Conservation (phyloP, 1,284 basidiomycete species). For the Sanghuangporus sanghuang region DNA sequence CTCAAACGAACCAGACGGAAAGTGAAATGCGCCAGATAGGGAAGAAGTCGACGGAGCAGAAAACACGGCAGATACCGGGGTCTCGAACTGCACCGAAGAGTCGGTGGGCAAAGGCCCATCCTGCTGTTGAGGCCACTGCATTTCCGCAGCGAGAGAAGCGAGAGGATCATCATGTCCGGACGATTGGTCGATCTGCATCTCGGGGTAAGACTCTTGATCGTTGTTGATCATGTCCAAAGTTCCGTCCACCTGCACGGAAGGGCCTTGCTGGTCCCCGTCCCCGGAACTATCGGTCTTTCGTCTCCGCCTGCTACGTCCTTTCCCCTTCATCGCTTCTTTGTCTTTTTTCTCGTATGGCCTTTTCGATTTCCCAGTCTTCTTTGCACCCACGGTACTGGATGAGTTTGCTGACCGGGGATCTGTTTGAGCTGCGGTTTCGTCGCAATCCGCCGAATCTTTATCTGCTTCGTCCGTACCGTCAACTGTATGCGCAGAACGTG, state of each 20-base stretch:
- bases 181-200: background rate
- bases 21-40: background rate
- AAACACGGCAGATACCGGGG: background rate
- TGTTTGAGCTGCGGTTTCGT: background rate
- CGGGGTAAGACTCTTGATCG: background rate
- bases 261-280: background rate
- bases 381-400: background rate
- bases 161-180: slow-evolving; percentile 5
- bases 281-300: background rate
- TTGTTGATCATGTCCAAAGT: background rate
- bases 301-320: background rate
- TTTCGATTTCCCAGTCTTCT: background rate
- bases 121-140: slow-evolving; percentile 1
- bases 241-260: background rate
- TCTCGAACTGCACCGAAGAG: background rate
- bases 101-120: background rate
- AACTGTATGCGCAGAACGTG: slow-evolving; percentile 5
- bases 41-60: background rate
- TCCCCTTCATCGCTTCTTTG: background rate
- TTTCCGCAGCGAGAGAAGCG: slow-evolving; percentile 8
- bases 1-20: background rate
- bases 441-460: slow-evolving; percentile 1
- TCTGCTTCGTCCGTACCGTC: slow-evolving; percentile 10
- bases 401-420: background rate
- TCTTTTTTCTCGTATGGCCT: background rate